Base-by-base conservation (phyloP, 768 basidiomycete species). In the Hirschioporus abietinus region DNA sequence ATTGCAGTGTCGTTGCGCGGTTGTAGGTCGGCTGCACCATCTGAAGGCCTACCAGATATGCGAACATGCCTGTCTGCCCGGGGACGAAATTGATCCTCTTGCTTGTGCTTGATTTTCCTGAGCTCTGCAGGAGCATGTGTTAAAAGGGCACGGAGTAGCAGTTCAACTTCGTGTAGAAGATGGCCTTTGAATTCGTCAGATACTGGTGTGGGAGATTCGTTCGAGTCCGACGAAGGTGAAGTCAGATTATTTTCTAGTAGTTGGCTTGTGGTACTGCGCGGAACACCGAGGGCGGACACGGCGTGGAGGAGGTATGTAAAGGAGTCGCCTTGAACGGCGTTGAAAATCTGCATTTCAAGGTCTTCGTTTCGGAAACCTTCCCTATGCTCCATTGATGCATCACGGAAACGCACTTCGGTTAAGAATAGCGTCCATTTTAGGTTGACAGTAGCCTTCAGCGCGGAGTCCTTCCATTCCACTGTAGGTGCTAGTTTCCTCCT, bases 371-470 rank as follows among this genome's bases (percentile, higher is more conserved):
- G 87, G 76, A 88, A 90, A 1, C 88, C 91, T 7, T 79, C 81
- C 34, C 81, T 80, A 70, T 85, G 82, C 70, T 91, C 89, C 42
- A 95, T 76, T 4, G 82, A 80, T 1, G 86, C 78, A 70, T 92
- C 87, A 23, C 84, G 83, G 73, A 90, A 88, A 26, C 93, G 83
- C 7, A 87, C 83, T 69, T 92, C 88, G 1, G 92, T 88, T 70
- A 94, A 79, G 75, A 93, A 93, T 66, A 96, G 81, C 0, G 93
- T 90, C 93, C 93, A 96, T 72, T 93, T 92, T 52, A 97, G 82
- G n/a, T 90, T 76, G 6, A 95, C 72, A 1, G 84, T 82, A 0
- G 92, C 88, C 72, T 89, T 91, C 18, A 96, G 76, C 1, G 87
- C 87, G 1, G 82, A 77, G 23, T 90, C 88, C 65, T 83, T 88